Base-by-base conservation (phyloP, 495 filamentous ascomycete genomes). In the Apiosordaria backusii region DNA sequence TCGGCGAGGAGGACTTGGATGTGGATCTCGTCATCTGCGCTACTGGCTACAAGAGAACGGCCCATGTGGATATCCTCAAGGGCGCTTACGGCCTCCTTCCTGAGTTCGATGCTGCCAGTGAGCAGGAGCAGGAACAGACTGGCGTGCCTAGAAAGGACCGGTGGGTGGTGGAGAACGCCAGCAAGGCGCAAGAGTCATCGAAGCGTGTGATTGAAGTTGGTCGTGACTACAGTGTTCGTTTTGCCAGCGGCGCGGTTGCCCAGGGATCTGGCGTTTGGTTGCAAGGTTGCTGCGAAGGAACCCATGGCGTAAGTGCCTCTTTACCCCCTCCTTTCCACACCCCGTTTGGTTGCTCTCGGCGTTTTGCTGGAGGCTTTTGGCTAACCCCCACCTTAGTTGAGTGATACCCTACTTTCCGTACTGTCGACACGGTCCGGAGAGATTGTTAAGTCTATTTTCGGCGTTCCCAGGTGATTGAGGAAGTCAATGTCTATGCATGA, bases 221-320 rank as follows among this genome's bases (percentile, higher is more conserved):
- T 7, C 83, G 94, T 55, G 82, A 97, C 75, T 99, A 99, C 74
- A 81, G 83, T 15, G 85, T 97, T 3, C 76, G 84, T 25, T 90
- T 93, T 68, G 82, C 87, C 24, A 78, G 82, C 7, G 85, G 82
- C 24, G 85, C 85, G 67, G 89, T 97, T 26, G 81, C 88, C 16
- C 84, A 86, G 7, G 80, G 78, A 1, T 82, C 80, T n/a, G 93
- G 93, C 13, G 84, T 97, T 35, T 99, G 92, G 92, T 81, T 99
- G 67, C 95, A 97, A 77, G 95, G 95, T 1, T 97, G 93, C 76
- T 95, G 92, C 71, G 92, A 99, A 78, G 86, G 82, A 65, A 97
- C 92, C 26, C 95, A 97, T 75, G 95, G 95, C 45, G 89, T 92
- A 82, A 85, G 88, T 85, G 24, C 61, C 16, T 26, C 19, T 21